Evolutionary conservation across 495 filamentous ascomycete species (phyloP).

Genomic region (Daldinia bambusicola): DNA sequence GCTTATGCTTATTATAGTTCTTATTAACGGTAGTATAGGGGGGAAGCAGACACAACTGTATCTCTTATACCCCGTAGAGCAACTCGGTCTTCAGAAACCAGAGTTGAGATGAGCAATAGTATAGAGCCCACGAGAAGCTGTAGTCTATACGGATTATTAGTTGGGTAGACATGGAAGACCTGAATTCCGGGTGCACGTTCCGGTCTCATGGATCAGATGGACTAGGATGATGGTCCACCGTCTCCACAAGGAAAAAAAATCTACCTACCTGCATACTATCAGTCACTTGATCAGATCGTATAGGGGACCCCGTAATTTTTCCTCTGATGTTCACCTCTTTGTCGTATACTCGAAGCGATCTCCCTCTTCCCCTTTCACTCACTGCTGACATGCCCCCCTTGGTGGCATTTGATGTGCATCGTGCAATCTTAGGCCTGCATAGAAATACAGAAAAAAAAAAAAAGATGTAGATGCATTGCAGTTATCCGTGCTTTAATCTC

Average conservation of each 20-base stretch:
- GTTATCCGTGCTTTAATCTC: conserved; percentile 6
- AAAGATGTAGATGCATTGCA: background rate
- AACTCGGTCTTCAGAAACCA: no score
- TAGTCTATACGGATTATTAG: background rate
- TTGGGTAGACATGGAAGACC: background rate
- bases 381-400: conserved; percentile 4
- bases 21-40: no score
- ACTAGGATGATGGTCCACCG: background rate
- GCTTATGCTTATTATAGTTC: background rate
- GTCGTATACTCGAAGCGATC: conserved; percentile 4
- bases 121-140: no score
- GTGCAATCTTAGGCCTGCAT: conserved; percentile 10
- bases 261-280: conserved; percentile 9
- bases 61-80: no score
- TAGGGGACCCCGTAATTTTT: background rate
- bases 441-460: background rate
- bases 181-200: conserved; percentile 11
- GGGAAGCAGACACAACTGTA: no score
- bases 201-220: conserved; percentile 2
- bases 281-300: conserved; percentile 18
- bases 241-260: conserved; percentile 2
- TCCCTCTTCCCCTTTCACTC: conserved; percentile 14
- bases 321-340: conserved; percentile 16
- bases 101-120: no score
- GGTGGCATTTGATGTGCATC: background rate